Evolutionary conservation across 768 basidiomycete genomes (phyloP).

Genomic region (Amanita rubescens): DNA sequence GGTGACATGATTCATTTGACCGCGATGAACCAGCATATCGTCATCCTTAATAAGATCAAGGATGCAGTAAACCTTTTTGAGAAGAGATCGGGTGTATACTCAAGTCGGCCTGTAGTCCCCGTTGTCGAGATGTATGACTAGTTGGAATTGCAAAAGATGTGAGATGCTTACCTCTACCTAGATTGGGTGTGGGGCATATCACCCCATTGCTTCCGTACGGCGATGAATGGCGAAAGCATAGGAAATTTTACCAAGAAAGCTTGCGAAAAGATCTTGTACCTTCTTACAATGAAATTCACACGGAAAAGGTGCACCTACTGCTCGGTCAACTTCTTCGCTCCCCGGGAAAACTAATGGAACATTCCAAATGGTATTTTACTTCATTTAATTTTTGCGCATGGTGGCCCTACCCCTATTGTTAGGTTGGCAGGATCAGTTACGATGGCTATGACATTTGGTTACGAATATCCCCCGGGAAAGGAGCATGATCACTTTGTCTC

Average conservation of each 20-base stretch:
- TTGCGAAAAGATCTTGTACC: background rate
- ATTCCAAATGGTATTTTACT: background rate
- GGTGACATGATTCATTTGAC: constrained; percentile 7
- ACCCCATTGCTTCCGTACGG: background rate
- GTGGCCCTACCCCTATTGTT: background rate
- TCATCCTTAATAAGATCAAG: too few relatives aligned
- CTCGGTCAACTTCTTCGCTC: background rate
- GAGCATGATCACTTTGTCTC: background rate
- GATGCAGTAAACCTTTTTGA: too few relatives aligned
- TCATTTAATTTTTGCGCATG: background rate
- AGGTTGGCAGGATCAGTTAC: background rate
- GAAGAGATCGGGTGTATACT: too few relatives aligned
- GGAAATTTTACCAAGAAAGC: background rate
- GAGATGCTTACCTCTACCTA: too few relatives aligned
- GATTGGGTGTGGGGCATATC: background rate
- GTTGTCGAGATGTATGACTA: too few relatives aligned
- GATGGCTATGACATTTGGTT: background rate
- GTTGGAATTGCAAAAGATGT: too few relatives aligned
- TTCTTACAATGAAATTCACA: background rate
- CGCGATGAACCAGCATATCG: background rate
- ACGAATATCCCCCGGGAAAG: background rate
- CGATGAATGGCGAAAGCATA: background rate
- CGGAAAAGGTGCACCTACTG: background rate
- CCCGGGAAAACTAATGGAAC: background rate
- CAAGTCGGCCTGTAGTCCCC: too few relatives aligned